These are phyloP conservation scores for Wallacemonas sp. DNA, from an alignment of 208 protist genomes.

Conservation along the genomic window DNA sequence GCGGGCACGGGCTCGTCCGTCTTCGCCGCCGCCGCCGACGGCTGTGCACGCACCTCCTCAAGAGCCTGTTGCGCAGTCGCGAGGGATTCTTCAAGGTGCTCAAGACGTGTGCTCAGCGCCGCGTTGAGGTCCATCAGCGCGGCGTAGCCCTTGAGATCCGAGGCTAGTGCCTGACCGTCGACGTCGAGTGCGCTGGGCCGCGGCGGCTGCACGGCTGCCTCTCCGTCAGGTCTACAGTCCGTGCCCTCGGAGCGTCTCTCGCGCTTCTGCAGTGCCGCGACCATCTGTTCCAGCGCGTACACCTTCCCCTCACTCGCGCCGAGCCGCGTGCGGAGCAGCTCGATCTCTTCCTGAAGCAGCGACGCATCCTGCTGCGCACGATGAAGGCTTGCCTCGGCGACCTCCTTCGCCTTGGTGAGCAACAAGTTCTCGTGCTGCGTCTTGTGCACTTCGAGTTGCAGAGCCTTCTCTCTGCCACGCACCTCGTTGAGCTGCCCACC, in stretches of 20 bases:
- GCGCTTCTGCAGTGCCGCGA: constrained; percentile 6
- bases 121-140: constrained; percentile 65
- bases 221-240: background rate
- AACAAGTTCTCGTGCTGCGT: constrained; percentile 33
- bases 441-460: constrained; percentile 29
- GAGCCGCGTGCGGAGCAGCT: constrained; percentile 32
- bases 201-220: background rate
- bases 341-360: constrained; percentile 43
- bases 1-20: background rate
- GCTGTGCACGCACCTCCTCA: background rate
- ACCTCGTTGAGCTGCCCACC: constrained; percentile 41
- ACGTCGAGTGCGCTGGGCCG: background rate
- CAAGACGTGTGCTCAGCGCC: constrained; percentile 32
- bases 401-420: constrained; percentile 29
- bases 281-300: constrained; percentile 8
- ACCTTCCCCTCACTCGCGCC: constrained; percentile 30
- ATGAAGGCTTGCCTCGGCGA: constrained; percentile 15
- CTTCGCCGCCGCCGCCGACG: background rate
- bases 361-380: constrained; percentile 22
- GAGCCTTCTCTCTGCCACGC: constrained; percentile 40
- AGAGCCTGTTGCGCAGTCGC: constrained; percentile 5
- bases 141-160: constrained; percentile 65
- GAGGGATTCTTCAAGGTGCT: constrained; percentile 36
- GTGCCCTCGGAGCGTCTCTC: background rate
- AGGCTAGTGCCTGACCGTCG: constrained; percentile 23